Conservation (phyloP, 148 eudicot genomes). For the Spergularia bocconei region DNA sequence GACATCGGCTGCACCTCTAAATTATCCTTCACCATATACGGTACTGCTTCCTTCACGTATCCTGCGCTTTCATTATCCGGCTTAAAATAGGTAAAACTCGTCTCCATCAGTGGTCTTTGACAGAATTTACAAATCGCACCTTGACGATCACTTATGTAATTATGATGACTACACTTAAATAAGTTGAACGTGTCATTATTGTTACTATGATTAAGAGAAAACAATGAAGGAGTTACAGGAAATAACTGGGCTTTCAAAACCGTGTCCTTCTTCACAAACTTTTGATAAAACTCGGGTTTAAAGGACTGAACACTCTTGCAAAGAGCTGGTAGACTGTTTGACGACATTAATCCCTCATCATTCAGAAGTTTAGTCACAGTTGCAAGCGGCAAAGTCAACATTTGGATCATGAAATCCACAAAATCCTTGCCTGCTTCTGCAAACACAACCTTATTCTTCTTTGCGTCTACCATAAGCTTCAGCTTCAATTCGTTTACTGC, state of each 20-base stretch:
- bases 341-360: constrained; percentile 8
- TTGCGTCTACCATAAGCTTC: constrained; percentile 31
- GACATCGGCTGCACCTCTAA: constrained; percentile 19
- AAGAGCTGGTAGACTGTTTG: constrained; percentile 18
- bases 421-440: constrained; percentile 38
- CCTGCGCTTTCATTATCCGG: background rate
- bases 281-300: background rate
- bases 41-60: background rate
- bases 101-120: no score
- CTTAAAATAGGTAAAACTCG: no score
- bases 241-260: background rate
- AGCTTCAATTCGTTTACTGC: background rate
- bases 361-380: constrained; percentile 15
- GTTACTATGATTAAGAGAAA: background rate
- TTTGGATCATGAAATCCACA: constrained; percentile 35
- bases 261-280: background rate
- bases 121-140: background rate
- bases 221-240: background rate
- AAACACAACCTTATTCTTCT: constrained; percentile 26
- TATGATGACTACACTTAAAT: background rate
- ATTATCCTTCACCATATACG: constrained; percentile 22
- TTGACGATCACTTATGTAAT: background rate
- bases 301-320: constrained; percentile 26
- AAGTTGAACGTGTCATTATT: background rate
- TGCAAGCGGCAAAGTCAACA: constrained; percentile 25